Base-by-base conservation (phyloP, 768 basidiomycete genomes). In the Tylopilus intermedius region DNA sequence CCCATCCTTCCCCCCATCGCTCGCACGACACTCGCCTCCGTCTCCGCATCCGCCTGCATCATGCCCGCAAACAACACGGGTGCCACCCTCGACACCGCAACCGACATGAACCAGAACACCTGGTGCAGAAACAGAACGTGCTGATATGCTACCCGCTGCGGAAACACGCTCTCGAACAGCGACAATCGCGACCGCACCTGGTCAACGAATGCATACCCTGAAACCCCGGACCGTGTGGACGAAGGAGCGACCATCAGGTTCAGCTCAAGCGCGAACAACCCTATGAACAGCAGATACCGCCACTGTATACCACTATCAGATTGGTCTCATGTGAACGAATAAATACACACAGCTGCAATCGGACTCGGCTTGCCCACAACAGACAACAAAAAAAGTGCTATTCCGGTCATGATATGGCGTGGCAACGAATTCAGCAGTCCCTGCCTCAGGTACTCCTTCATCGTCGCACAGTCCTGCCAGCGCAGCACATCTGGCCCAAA, bases 41-140 rank as follows among this genome's bases (percentile, higher is more conserved):
- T 51, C 42, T 58, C 53, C n/a, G 35, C 62, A 35, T 75, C 71
- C 6, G 71, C 65, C 5, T 22, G 22, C 57, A 58, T 55, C 53
- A 54, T 22, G 0, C 51, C 61, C 9, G 83, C 80, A 56, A 82
- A 78, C 50, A 92, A 71, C 29, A 80, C 79, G 0, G 90, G 90
- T 0, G 79, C 79, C 5, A 93, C 81, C 18, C 84, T 75, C 14
- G 79, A 80, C 9, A 91, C 75, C 0, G 88, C 89, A 37, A 90
- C 77, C 29, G 81, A 87, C 51, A 85, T 62, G 65, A 88, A 84
- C 60, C 90, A 70, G 67, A 89, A 91, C 26, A 88, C 63, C 56
- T 90, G 83, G 61, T 89, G 90, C 37, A 93, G 73, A 67, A 91
- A 80, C 35, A 79, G 71, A 54, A 90, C 77, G 67, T 93, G 87